Conservation (phyloP, 345 rosid species). For the Eucalyptus lansdowneana region DNA sequence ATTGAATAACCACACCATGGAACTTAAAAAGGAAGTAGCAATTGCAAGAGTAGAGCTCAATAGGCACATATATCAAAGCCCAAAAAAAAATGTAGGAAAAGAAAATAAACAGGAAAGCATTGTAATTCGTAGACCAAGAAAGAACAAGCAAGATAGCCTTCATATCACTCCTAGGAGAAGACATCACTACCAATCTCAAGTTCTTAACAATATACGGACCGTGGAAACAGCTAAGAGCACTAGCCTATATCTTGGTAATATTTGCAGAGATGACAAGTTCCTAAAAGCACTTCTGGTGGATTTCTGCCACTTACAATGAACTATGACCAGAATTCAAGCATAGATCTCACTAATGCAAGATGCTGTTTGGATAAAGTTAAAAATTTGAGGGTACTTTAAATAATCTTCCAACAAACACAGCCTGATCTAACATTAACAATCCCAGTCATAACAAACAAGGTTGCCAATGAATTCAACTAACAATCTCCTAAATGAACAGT, state of each 20-base stretch:
- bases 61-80: neutral
- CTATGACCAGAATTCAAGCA: neutral
- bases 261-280: neutral
- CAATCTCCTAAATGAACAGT: neutral
- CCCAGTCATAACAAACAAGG: neutral
- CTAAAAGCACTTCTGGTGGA: neutral
- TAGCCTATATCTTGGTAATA: neutral
- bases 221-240: neutral
- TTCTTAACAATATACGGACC: neutral
- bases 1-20: neutral
- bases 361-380: neutral
- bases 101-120: neutral
- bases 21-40: neutral
- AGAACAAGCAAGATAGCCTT: neutral
- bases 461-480: neutral
- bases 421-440: neutral
- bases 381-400: neutral
- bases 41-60: neutral
- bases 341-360: neutral
- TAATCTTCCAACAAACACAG: neutral
- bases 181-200: neutral
- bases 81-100: neutral
- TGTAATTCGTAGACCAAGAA: neutral
- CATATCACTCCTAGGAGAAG: neutral
- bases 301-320: neutral